These are phyloP conservation scores for Alternaria sp. DNA, from an alignment of 2,329 filamentous ascomycete genomes.

Conservation along the genomic window DNA sequence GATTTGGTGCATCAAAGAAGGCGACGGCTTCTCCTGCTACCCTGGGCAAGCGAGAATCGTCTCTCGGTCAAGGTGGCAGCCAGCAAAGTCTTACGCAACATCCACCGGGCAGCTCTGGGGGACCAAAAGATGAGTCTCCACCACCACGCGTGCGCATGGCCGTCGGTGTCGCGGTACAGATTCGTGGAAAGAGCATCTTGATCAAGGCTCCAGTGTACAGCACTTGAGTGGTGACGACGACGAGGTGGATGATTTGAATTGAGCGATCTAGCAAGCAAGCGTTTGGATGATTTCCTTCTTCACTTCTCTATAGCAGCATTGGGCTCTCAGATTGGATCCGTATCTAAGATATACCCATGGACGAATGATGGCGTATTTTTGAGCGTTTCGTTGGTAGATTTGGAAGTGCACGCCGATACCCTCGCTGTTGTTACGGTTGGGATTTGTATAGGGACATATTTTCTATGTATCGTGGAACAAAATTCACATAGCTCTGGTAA, in stretches of 20 bases:
- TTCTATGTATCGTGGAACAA: not conserved
- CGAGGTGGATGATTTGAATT: conserved; percentile 18
- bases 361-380: conserved; percentile 8
- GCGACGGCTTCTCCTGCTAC: conserved; percentile 36
- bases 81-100: conserved; percentile 46
- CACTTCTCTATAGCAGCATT: conserved; percentile 16
- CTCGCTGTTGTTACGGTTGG: conserved; percentile 42
- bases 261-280: conserved; percentile 27
- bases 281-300: conserved; percentile 18
- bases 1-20: conserved; percentile 53
- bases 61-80: conserved; percentile 48
- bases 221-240: conserved; percentile 30
- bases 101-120: conserved; percentile 52
- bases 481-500: no score
- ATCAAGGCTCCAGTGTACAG: conserved; percentile 60
- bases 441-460: conserved; percentile 11
- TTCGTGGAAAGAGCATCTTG: conserved; percentile 58
- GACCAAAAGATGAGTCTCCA: conserved; percentile 50
- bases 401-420: conserved; percentile 44
- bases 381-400: conserved; percentile 19
- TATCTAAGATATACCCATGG: conserved; percentile 29
- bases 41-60: conserved; percentile 52
- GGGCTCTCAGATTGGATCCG: conserved; percentile 17
- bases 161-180: conserved; percentile 57
- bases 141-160: conserved; percentile 58